Evolutionary conservation across 2,329 filamentous ascomycete species (phyloP).

Genomic region (Volutella citrinella): DNA sequence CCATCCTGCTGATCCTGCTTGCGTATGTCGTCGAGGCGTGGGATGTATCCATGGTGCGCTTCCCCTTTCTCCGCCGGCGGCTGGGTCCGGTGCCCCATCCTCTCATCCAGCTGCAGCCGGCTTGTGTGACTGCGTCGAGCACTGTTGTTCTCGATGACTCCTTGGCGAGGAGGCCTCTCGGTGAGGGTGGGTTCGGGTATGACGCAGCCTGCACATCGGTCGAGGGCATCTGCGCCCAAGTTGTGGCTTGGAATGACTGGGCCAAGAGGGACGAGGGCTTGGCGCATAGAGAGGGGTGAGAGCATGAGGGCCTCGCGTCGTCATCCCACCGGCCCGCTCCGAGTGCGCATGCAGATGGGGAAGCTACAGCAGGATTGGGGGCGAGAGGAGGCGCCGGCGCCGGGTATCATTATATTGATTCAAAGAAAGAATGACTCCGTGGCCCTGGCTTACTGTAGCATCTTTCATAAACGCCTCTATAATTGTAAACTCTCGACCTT

Average conservation of each 20-base stretch:
- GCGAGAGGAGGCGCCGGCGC: background rate
- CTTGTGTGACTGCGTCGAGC: constrained; percentile 32
- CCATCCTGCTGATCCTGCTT: constrained; percentile 34
- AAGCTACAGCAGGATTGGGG: constrained; percentile 14
- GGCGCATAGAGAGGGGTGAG: background rate
- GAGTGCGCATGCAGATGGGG: too few relatives aligned
- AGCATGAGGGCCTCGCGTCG: too few relatives aligned
- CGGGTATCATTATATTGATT: constrained; percentile 19
- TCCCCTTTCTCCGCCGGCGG: constrained; percentile 20
- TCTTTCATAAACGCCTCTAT: constrained; percentile 17
- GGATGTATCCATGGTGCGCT: constrained; percentile 11
- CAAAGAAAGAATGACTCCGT: constrained; percentile 6
- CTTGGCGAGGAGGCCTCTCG: constrained; percentile 32
- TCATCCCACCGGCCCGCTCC: too few relatives aligned
- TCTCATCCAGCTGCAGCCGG: constrained; percentile 39
- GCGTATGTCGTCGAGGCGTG: constrained; percentile 28
- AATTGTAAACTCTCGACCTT: constrained; percentile 7
- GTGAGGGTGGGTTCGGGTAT: constrained; percentile 43
- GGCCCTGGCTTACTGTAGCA: constrained; percentile 14
- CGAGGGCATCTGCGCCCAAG: constrained; percentile 39
- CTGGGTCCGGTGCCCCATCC: too few relatives aligned
- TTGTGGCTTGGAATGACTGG: constrained; percentile 38
- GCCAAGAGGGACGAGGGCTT: constrained; percentile 3
- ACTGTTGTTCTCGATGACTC: constrained; percentile 37
- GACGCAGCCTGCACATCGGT: constrained; percentile 33